phyloP scores from a whole-genome alignment of 768 basidiomycete genomes.

The Macrolepiota albuminosa region DNA sequence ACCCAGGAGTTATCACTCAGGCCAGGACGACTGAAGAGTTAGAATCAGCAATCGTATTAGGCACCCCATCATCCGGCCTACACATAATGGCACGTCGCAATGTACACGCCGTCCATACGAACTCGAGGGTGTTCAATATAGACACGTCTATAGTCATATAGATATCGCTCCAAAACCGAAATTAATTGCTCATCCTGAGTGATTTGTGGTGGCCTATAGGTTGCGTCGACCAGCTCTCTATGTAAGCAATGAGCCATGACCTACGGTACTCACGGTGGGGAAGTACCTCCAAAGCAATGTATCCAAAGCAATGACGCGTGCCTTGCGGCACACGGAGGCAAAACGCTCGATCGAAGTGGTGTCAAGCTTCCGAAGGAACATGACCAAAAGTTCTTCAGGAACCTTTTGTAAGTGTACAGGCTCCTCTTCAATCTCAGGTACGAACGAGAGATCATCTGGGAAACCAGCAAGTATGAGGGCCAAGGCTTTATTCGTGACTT shows the following conservation, averaged over 20 bases:
- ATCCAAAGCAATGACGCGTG: constrained; percentile 68
- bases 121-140: constrained; percentile 84
- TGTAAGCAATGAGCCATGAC: background rate
- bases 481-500: constrained; percentile 33
- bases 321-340: constrained; percentile 66
- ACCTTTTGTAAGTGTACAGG: constrained; percentile 51
- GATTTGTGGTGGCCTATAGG: constrained; percentile 78
- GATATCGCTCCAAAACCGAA: constrained; percentile 46
- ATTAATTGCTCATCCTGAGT: constrained; percentile 43
- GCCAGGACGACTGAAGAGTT: constrained; percentile 30
- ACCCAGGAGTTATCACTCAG: constrained; percentile 85
- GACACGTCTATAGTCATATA: constrained; percentile 65
- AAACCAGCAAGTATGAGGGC: constrained; percentile 46
- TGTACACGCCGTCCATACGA: constrained; percentile 85
- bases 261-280: background rate
- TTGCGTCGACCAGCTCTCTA: constrained; percentile 59
- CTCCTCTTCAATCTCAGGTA: constrained; percentile 63
- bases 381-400: constrained; percentile 74
- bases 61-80: constrained; percentile 30
- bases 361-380: constrained; percentile 64
- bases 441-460: constrained; percentile 48
- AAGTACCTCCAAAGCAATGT: constrained; percentile 70
- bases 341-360: constrained; percentile 72
- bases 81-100: constrained; percentile 88
- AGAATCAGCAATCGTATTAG: background rate